Evolutionary conservation across 176 grass and related monocot genomes (phyloP).

Genomic region (Bonia amplexicaulis): DNA sequence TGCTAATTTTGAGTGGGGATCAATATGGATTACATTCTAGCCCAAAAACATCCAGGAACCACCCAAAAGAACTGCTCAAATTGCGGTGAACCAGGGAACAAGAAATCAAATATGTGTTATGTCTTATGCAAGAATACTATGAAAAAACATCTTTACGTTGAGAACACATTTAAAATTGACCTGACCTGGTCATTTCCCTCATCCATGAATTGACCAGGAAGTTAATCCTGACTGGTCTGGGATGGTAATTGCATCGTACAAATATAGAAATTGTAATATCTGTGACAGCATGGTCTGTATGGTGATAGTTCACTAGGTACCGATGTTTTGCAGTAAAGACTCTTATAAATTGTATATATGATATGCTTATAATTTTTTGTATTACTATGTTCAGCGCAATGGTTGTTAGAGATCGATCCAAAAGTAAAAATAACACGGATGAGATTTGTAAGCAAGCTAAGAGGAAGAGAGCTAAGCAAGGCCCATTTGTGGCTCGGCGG

Average conservation of each 20-base stretch:
- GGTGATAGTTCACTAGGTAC: background rate
- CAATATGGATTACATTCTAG: background rate
- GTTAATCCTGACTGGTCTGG: background rate
- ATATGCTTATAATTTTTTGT: background rate
- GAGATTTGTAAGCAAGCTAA: slow-evolving; percentile 70
- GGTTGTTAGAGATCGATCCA: slow-evolving; percentile 72
- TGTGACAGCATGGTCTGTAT: background rate
- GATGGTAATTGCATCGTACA: background rate
- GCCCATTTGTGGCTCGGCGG: slow-evolving; percentile 25
- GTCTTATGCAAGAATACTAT: background rate
- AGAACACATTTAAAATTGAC: background rate
- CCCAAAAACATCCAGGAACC: background rate
- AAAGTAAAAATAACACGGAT: slow-evolving; percentile 41
- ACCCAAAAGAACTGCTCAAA: background rate
- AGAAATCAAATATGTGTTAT: background rate
- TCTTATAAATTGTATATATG: background rate
- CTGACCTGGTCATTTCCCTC: background rate
- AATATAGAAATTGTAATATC: background rate
- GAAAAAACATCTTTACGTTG: background rate
- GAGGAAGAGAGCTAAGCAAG: slow-evolving; percentile 54
- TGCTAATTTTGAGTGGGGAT: background rate
- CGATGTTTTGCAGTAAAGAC: background rate
- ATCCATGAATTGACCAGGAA: background rate
- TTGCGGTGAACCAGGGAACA: background rate
- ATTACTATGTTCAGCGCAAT: slow-evolving; percentile 44